A percentile compares a stretch with the other conserved stretches of the same genome.
Evolutionary conservation across 257 asterid genomes (phyloP).

Genomic region (Echium plantagineum): DNA sequence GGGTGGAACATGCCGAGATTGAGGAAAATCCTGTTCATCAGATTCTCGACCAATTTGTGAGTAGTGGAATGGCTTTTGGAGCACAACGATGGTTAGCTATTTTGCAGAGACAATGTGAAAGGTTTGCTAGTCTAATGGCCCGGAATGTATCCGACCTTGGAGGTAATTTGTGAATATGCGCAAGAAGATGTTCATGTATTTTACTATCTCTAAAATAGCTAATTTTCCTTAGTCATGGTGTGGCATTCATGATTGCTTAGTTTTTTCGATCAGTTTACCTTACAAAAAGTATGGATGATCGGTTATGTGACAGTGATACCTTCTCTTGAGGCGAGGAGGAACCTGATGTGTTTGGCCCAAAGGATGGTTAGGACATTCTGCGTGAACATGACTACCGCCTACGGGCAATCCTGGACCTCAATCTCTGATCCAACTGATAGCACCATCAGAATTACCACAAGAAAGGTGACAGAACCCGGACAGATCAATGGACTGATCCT

Average conservation of each 20-base stretch:
- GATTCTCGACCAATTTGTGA: conserved; percentile 33
- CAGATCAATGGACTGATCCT: conserved; percentile 80
- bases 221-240: too few species aligned
- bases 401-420: conserved; percentile 90
- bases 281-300: neutral
- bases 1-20: conserved; percentile 88
- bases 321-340: conserved; percentile 71
- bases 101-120: conserved; percentile 81
- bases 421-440: conserved; percentile 74
- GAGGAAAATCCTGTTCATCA: conserved; percentile 57
- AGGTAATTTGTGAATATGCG: conserved; percentile 46
- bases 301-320: conserved; percentile 51
- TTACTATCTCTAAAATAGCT: too few species aligned
- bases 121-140: conserved; percentile 96
- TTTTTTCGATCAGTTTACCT: neutral
- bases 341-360: conserved; percentile 73
- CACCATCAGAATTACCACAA: conserved; percentile 67
- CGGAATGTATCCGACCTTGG: conserved; percentile 80
- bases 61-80: conserved; percentile 61
- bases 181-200: too few species aligned
- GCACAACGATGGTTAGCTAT: conserved; percentile 82
- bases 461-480: conserved; percentile 64
- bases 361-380: conserved; percentile 77
- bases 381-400: conserved; percentile 52
- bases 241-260: neutral